Evolutionary conservation across 345 rosid species (phyloP).

Genomic region (Rhodamnia rubescens): DNA sequence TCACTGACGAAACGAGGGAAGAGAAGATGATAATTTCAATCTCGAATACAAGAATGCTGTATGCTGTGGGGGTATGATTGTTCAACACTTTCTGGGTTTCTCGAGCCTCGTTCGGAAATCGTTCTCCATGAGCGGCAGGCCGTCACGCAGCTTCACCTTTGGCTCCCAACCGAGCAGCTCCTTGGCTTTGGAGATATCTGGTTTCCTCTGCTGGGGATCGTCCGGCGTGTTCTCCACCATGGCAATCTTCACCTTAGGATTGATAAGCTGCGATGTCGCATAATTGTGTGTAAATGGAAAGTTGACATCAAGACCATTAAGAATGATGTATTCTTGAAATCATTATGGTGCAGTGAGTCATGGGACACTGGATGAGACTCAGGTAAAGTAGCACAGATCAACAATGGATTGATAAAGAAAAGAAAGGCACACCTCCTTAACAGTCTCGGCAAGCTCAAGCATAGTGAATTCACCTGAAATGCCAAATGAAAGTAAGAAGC

Average conservation of each 20-base stretch:
- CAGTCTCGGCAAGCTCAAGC: slow-evolving; percentile 78
- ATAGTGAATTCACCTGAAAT: slow-evolving; percentile 74
- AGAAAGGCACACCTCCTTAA: slow-evolving; percentile 55
- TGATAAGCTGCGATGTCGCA: slow-evolving; percentile 42
- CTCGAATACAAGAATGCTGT: neutral
- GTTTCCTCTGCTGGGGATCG: slow-evolving; percentile 92
- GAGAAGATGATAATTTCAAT: neutral
- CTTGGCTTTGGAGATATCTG: slow-evolving; percentile 69
- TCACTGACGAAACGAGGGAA: neutral
- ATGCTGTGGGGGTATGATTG: neutral
- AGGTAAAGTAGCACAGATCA: neutral
- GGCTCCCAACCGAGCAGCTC: slow-evolving; percentile 87
- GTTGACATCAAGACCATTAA: neutral
- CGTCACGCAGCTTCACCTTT: slow-evolving; percentile 63
- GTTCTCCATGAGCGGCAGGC: slow-evolving; percentile 92
- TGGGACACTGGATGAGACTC: neutral
- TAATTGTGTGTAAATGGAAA: neutral
- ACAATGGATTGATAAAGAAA: neutral
- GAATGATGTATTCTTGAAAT: neutral
- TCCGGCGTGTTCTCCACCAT: slow-evolving; percentile 81
- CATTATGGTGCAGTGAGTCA: neutral
- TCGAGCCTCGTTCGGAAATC: slow-evolving; percentile 78
- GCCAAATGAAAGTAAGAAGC: neutral
- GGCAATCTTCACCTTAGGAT: slow-evolving; percentile 51
- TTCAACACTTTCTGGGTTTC: slow-evolving; percentile 12